Evolutionary conservation across 2,329 filamentous ascomycete genomes (phyloP).

Genomic region (Colletotrichum horii): DNA sequence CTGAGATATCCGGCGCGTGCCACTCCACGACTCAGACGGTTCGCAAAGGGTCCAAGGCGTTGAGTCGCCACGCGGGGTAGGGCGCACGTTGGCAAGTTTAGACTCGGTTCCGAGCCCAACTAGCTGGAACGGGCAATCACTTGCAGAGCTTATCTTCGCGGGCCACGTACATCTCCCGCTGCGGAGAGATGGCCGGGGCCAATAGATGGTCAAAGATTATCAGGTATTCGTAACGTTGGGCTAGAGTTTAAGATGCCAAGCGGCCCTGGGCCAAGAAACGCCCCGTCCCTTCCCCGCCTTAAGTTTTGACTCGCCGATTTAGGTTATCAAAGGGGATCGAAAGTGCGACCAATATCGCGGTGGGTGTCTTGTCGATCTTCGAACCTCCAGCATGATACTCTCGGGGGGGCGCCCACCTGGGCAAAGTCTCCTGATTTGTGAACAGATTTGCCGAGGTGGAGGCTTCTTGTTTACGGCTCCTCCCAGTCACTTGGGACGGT

Average conservation of each 20-base stretch:
- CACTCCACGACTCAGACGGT: neutral
- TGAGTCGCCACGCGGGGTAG: neutral
- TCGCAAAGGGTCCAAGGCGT: neutral
- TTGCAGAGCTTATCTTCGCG: neutral
- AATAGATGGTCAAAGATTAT: neutral
- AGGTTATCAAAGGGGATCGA: neutral
- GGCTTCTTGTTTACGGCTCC: neutral
- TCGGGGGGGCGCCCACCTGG: neutral
- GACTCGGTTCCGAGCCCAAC: neutral
- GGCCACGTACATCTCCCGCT: slow-evolving; percentile 16
- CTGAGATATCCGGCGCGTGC: neutral
- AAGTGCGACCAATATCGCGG: neutral
- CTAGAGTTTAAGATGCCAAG: neutral
- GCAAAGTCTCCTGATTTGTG: neutral
- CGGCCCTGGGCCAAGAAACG: neutral
- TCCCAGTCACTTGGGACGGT: neutral
- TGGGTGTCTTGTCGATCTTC: neutral
- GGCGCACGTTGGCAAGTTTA: neutral
- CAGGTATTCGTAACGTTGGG: neutral
- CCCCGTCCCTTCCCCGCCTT: neutral
- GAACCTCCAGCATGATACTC: neutral
- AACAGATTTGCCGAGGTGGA: neutral
- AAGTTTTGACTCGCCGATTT: neutral
- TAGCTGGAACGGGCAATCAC: neutral
- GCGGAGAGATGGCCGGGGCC: neutral